Percentiles rank a stretch among this genome's conserved stretches.
Evolutionary conservation across 169 alveolate species (phyloP).

Genomic region (Pseudocohnilembus persalinus): DNA sequence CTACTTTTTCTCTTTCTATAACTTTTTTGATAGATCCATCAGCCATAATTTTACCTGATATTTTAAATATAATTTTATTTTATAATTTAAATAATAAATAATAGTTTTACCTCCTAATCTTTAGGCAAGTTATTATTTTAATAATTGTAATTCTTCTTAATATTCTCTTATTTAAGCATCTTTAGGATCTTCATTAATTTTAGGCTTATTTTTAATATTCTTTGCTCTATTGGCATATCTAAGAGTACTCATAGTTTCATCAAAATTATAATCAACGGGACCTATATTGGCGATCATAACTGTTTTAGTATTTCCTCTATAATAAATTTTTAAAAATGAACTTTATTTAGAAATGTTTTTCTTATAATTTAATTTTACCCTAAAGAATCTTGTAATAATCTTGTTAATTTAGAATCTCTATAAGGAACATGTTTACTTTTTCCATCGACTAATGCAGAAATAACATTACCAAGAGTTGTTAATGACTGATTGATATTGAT

Average conservation of each 20-base stretch:
- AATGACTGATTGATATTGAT: slow-evolving; percentile 74
- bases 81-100: slow-evolving; percentile 18
- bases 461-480: slow-evolving; percentile 78
- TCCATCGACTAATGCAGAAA: slow-evolving; percentile 69
- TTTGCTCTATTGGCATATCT: slow-evolving; percentile 82
- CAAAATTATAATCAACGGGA: slow-evolving; percentile 76
- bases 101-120: slow-evolving; percentile 47
- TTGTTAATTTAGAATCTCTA: slow-evolving; percentile 70
- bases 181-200: slow-evolving; percentile 79
- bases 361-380: slow-evolving; percentile 69
- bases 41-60: slow-evolving; percentile 39
- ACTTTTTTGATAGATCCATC: slow-evolving; percentile 52
- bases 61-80: slow-evolving; percentile 35
- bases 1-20: slow-evolving; percentile 54
- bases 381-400: slow-evolving; percentile 68
- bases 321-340: slow-evolving; percentile 64
- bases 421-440: slow-evolving; percentile 65
- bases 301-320: slow-evolving; percentile 82
- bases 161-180: slow-evolving; percentile 74
- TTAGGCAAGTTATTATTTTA: slow-evolving; percentile 59
- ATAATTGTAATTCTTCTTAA: slow-evolving; percentile 64
- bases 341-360: slow-evolving; percentile 74
- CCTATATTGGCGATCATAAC: slow-evolving; percentile 76
- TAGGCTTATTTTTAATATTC: slow-evolving; percentile 76
- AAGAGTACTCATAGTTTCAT: slow-evolving; percentile 74